Evolutionary conservation across 2,329 filamentous ascomycete species (phyloP).

Genomic region (Cadophora sp.): DNA sequence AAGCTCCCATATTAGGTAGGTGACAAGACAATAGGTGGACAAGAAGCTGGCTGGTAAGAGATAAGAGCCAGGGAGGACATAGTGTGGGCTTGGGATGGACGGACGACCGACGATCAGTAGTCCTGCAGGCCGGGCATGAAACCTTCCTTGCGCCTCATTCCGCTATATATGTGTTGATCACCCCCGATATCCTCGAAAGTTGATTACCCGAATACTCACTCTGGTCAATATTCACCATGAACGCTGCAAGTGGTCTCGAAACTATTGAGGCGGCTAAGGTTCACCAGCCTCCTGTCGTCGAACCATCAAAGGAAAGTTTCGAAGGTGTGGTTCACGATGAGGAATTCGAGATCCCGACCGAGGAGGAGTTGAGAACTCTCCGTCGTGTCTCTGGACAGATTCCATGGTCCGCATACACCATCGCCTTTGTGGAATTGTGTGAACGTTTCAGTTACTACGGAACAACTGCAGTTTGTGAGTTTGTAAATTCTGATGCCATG

Average conservation of each 20-base stretch:
- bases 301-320: constrained; percentile 1
- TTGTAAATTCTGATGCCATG: not conserved
- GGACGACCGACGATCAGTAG: constrained; percentile 1
- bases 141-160: not conserved
- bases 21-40: constrained; percentile 14
- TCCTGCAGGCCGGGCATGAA: not conserved
- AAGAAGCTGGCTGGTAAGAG: constrained; percentile 12
- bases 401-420: constrained; percentile 48
- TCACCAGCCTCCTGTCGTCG: constrained; percentile 11
- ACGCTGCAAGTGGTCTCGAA: constrained; percentile 22
- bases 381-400: constrained; percentile 40
- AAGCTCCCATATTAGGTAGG: constrained; percentile 17
- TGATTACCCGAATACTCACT: not conserved
- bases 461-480: constrained; percentile 66
- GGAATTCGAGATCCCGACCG: constrained; percentile 32
- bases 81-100: constrained; percentile 2
- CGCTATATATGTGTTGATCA: not conserved
- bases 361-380: constrained; percentile 39
- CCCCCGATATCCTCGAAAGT: not conserved
- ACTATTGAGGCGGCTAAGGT: constrained; percentile 23
- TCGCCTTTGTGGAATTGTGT: constrained; percentile 69
- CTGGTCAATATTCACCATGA: constrained; percentile 16
- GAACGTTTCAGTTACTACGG: constrained; percentile 72
- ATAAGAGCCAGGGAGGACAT: not conserved
- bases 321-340: constrained; percentile 4